Conservation (phyloP, 2,329 filamentous ascomycete genomes). For the Tolypocladium tundrense region DNA sequence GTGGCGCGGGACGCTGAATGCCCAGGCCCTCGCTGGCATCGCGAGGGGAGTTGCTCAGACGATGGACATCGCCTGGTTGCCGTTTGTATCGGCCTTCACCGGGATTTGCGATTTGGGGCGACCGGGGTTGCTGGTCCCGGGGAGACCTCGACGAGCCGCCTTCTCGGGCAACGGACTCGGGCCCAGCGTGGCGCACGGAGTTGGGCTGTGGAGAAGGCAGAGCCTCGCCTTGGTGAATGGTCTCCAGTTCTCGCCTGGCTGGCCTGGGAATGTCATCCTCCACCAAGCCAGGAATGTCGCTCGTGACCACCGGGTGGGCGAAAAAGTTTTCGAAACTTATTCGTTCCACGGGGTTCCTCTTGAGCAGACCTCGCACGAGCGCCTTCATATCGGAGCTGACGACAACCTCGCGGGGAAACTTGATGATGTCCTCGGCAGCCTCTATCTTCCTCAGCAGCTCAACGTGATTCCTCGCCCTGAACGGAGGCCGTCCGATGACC, state of each 20-base stretch:
- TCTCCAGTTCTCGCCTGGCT: slow-evolving; percentile 22
- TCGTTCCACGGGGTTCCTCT: slow-evolving; percentile 74
- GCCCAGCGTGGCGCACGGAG: slow-evolving; percentile 26
- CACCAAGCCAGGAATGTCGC: slow-evolving; percentile 69
- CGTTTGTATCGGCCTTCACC: slow-evolving; percentile 24
- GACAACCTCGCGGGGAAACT: slow-evolving; percentile 63
- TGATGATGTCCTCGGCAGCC: slow-evolving; percentile 73
- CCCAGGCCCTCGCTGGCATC: slow-evolving; percentile 39
- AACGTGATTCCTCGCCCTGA: slow-evolving; percentile 87
- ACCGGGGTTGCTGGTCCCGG: slow-evolving; percentile 28
- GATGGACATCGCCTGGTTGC: slow-evolving; percentile 16
- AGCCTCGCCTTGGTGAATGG: slow-evolving; percentile 20
- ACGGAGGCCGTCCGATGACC: slow-evolving; percentile 82
- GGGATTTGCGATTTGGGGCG: slow-evolving; percentile 33
- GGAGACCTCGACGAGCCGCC: slow-evolving; percentile 26
- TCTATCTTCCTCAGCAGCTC: slow-evolving; percentile 90
- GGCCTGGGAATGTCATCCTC: slow-evolving; percentile 58
- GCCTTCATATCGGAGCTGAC: slow-evolving; percentile 69
- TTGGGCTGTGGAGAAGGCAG: slow-evolving; percentile 14
- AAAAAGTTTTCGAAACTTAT: slow-evolving; percentile 85
- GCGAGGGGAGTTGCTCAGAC: slow-evolving; percentile 31
- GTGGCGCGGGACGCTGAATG: slow-evolving; percentile 35
- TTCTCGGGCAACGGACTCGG: slow-evolving; percentile 22
- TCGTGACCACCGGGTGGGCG: slow-evolving; percentile 58
- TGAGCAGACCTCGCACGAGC: slow-evolving; percentile 71